phyloP scores from a whole-genome alignment of 306 rosid genomes.

The Lotus japonicus region DNA sequence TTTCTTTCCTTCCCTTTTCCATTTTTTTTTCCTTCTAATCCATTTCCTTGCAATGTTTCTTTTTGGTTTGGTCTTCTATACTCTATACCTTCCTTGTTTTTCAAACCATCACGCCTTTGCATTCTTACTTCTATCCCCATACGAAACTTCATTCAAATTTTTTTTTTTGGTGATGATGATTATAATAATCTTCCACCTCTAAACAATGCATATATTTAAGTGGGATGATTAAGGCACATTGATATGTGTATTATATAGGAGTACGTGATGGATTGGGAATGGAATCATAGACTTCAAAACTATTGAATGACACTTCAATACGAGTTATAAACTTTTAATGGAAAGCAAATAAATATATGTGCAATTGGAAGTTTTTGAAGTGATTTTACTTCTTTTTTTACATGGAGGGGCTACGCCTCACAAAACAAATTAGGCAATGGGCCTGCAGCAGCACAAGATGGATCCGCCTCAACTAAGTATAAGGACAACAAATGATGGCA shows the following conservation, averaged over 20 bases:
- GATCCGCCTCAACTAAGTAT: too few relatives aligned
- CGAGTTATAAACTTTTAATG: not conserved
- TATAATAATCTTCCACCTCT: not conserved
- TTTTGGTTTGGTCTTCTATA: not conserved
- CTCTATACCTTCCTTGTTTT: constrained; percentile 29
- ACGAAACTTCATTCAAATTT: constrained; percentile 12
- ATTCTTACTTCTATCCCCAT: not conserved
- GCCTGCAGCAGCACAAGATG: too few relatives aligned
- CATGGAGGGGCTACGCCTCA: too few relatives aligned
- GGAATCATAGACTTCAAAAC: not conserved
- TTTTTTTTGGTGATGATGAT: not conserved
- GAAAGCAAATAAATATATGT: not conserved
- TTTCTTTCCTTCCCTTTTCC: constrained; percentile 5
- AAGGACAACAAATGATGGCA: too few relatives aligned
- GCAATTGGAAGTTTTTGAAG: not conserved
- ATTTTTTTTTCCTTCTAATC: not conserved
- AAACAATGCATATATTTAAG: not conserved
- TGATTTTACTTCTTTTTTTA: too few relatives aligned
- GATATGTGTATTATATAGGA: not conserved
- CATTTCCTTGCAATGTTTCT: too few relatives aligned
- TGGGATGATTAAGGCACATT: not conserved
- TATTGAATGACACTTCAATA: not conserved
- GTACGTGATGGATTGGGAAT: not conserved
- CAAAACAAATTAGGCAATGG: too few relatives aligned
- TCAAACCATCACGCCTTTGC: constrained; percentile 12